Conservation (phyloP, 2,329 filamentous ascomycete species). For the Microascus cirrosus region DNA sequence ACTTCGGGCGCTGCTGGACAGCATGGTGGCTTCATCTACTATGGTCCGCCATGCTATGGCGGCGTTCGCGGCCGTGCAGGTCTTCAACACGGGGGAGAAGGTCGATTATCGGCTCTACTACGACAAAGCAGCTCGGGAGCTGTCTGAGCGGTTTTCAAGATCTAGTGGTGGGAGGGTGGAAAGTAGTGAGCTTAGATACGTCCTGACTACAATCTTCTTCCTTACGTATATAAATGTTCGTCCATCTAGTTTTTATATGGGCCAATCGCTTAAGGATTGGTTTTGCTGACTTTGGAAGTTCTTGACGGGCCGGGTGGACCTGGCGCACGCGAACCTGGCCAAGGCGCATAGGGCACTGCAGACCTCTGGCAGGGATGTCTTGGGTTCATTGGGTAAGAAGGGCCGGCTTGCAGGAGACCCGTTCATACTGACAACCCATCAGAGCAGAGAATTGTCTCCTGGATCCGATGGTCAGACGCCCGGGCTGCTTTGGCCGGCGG, state of each 20-base stretch:
- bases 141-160: slow-evolving; percentile 28
- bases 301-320: background rate
- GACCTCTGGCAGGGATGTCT: background rate
- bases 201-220: slow-evolving; percentile 2
- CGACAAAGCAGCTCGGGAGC: slow-evolving; percentile 20
- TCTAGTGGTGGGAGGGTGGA: slow-evolving; percentile 17
- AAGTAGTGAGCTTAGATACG: background rate
- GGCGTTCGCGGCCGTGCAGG: slow-evolving; percentile 36
- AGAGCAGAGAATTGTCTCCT: slow-evolving; percentile 12
- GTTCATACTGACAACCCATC: background rate
- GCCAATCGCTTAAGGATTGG: background rate
- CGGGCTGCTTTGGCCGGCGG: slow-evolving; percentile 44
- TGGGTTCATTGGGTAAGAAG: slow-evolving; percentile 25
- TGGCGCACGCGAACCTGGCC: background rate
- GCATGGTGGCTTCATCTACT: slow-evolving; percentile 32
- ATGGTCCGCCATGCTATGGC: slow-evolving; percentile 37
- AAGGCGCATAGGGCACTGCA: background rate
- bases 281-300: background rate
- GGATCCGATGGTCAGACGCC: slow-evolving; percentile 43
- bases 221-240: slow-evolving; percentile 3
- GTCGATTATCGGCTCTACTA: slow-evolving; percentile 24
- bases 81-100: slow-evolving; percentile 20
- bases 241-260: background rate
- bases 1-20: slow-evolving; percentile 17
- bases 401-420: slow-evolving; percentile 26